phyloP scores from a whole-genome alignment of 2,329 filamentous ascomycete genomes.

The Sphaerulina populicola region DNA sequence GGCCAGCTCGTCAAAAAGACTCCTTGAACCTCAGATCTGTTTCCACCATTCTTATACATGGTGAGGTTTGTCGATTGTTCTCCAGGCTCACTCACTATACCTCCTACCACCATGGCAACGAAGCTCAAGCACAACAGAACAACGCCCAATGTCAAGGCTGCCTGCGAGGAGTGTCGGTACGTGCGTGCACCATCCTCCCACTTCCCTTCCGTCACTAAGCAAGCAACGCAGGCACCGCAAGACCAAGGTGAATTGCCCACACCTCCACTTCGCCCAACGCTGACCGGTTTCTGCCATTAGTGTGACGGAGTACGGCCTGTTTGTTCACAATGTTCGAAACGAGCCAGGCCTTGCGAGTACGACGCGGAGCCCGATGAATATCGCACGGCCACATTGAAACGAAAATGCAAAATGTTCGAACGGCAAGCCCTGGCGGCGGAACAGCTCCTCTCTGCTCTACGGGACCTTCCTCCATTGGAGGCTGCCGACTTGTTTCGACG shows the following conservation, averaged over 20 bases:
- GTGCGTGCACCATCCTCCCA: not conserved
- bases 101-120: not conserved
- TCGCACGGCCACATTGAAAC: constrained; percentile 1
- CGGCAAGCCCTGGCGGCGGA: not conserved
- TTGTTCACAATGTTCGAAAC: constrained; percentile 2
- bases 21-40: not conserved
- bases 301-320: constrained; percentile 3
- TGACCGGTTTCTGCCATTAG: not conserved
- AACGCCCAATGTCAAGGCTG: constrained; percentile 6
- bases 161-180: constrained; percentile 7
- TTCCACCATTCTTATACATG: not conserved
- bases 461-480: not conserved
- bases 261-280: not conserved
- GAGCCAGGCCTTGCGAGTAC: not conserved
- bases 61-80: not conserved
- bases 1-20: not conserved
- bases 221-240: not conserved
- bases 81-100: not conserved
- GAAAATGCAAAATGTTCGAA: constrained; percentile 4
- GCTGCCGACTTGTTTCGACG: not conserved
- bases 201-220: not conserved
- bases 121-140: constrained; percentile 4
- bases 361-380: constrained; percentile 7
- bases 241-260: not conserved
- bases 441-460: not conserved